A percentile compares a stretch with the other conserved stretches of the same genome.
Evolutionary conservation across 1,139 yeast genomes (phyloP).

Genomic region (Pichia norvegensis): DNA sequence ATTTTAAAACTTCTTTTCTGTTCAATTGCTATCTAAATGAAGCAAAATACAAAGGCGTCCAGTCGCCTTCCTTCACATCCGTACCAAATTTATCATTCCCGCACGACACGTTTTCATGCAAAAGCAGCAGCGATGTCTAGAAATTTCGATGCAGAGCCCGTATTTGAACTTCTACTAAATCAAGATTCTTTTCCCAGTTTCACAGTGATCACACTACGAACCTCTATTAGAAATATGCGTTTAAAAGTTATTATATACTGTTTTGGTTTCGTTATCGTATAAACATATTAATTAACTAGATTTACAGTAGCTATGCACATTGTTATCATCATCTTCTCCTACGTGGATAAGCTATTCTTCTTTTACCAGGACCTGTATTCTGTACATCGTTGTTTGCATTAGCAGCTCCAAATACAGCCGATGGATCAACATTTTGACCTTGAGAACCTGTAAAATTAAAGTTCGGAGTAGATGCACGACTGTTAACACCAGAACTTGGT

Average conservation of each 20-base stretch:
- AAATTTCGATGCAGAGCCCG: too few species aligned
- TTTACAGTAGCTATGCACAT: neutral
- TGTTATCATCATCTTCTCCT: neutral
- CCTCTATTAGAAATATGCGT: too few species aligned
- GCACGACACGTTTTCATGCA: neutral
- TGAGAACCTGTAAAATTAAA: constrained; percentile 23
- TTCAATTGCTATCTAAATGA: neutral
- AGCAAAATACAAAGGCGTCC: too few species aligned
- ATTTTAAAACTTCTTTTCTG: constrained; percentile 1
- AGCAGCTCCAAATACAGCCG: constrained; percentile 21
- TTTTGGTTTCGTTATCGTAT: too few species aligned
- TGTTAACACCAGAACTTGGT: neutral
- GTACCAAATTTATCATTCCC: neutral
- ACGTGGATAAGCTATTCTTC: constrained; percentile 13
- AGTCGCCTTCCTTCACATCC: neutral
- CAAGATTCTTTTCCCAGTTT: too few species aligned
- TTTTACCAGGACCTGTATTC: constrained; percentile 2
- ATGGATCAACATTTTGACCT: constrained; percentile 20
- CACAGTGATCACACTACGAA: too few species aligned
- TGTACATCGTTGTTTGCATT: neutral
- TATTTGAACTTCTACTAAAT: too few species aligned
- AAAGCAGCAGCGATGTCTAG: too few species aligned
- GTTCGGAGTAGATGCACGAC: constrained; percentile 3
- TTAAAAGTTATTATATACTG: too few species aligned
- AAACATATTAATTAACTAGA: too few species aligned